Percentiles rank a stretch among this genome's conserved stretches.
These are phyloP conservation scores for Leccinellum rugosiceps DNA, from an alignment of 768 basidiomycete genomes.

Conservation along the genomic window DNA sequence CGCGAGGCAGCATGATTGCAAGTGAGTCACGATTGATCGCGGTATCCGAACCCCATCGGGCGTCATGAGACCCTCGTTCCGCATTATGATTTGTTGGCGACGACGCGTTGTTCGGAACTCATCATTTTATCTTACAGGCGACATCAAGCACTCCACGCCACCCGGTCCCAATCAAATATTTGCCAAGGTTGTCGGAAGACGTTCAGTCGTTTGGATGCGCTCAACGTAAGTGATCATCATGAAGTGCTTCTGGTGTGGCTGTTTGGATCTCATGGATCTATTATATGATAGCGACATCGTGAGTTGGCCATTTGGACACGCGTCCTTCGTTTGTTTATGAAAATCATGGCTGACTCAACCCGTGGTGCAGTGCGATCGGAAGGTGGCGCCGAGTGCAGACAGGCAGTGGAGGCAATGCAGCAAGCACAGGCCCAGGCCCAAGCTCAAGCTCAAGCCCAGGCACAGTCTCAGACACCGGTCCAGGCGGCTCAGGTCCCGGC, in stretches of 20 bases:
- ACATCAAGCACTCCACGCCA: conserved; percentile 85
- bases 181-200: conserved; percentile 94
- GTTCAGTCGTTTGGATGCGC: conserved; percentile 89
- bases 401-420: conserved; percentile 37
- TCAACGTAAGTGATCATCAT: conserved; percentile 70
- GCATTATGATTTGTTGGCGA: background rate
- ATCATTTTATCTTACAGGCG: conserved; percentile 45
- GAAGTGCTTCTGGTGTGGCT: conserved; percentile 26
- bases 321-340: conserved; percentile 21
- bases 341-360: conserved; percentile 23
- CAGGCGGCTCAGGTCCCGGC: conserved; percentile 20
- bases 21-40: conserved; percentile 50
- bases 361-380: conserved; percentile 69
- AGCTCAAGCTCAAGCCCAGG: conserved; percentile 14
- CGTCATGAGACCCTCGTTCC: background rate
- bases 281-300: conserved; percentile 66
- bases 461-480: conserved; percentile 20
- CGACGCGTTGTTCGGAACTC: conserved; percentile 3
- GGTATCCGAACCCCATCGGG: background rate
- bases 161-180: conserved; percentile 78
- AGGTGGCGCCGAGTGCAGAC: conserved; percentile 75
- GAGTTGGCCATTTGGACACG: conserved; percentile 36
- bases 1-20: conserved; percentile 96
- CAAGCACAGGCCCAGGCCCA: conserved; percentile 31
- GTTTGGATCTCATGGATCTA: conserved; percentile 25